These are phyloP conservation scores for Cryptococcus sp. DNA, from an alignment of 1,284 basidiomycete species.

Conservation along the genomic window DNA sequence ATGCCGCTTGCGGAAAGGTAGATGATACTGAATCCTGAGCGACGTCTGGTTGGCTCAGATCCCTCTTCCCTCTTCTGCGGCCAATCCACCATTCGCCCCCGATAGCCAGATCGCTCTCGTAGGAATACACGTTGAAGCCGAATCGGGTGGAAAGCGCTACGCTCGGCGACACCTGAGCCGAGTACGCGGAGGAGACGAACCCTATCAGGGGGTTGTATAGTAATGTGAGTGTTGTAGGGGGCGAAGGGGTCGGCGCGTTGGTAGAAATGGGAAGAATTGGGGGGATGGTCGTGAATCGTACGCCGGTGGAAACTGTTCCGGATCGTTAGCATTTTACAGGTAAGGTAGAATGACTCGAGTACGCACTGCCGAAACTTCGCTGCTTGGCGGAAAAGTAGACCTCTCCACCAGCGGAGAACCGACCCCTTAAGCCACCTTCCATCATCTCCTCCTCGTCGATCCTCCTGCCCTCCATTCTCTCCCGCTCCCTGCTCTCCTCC, in stretches of 20 bases:
- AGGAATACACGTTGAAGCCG: constrained; percentile 96
- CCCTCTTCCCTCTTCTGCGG: constrained; percentile 44
- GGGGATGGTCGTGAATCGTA: constrained; percentile 84
- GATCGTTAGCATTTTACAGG: background rate
- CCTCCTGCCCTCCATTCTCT: constrained; percentile 57
- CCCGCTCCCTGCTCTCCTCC: constrained; percentile 16
- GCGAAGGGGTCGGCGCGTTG: constrained; percentile 58
- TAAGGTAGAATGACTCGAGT: background rate
- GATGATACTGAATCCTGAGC: too few species aligned
- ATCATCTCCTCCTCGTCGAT: constrained; percentile 88
- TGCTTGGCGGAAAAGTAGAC: constrained; percentile 92
- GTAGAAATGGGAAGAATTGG: constrained; percentile 49
- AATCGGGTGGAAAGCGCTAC: constrained; percentile 88
- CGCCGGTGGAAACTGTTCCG: constrained; percentile 78
- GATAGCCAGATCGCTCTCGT: constrained; percentile 92
- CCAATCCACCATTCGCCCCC: constrained; percentile 94
- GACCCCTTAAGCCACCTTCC: constrained; percentile 82
- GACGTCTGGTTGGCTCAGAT: background rate
- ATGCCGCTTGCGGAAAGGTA: too few species aligned
- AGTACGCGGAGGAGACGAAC: constrained; percentile 87
- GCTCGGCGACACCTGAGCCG: constrained; percentile 80
- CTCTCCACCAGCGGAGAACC: constrained; percentile 90
- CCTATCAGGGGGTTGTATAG: constrained; percentile 97
- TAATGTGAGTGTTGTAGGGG: constrained; percentile 91
- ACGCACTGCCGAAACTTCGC: constrained; percentile 84